phyloP scores from a whole-genome alignment of 2,329 filamentous ascomycete species.

The Talaromyces sp. region DNA sequence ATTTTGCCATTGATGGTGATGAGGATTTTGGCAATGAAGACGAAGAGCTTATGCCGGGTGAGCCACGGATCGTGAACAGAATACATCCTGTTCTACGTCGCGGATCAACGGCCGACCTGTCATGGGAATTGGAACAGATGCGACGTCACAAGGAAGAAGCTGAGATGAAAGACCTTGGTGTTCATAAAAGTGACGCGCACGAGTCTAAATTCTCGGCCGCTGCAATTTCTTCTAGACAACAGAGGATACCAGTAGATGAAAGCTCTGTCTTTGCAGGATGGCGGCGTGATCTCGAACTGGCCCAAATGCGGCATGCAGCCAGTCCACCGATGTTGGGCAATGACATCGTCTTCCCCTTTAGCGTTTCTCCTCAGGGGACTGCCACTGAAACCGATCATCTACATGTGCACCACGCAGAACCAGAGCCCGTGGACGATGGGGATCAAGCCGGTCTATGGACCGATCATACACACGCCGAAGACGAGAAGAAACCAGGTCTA shows the following conservation, averaged over 20 bases:
- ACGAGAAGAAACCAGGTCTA: constrained; percentile 37
- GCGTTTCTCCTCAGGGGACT: constrained; percentile 77
- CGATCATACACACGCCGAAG: constrained; percentile 59
- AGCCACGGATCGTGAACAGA: constrained; percentile 8
- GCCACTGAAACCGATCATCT: constrained; percentile 75
- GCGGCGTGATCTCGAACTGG: constrained; percentile 34
- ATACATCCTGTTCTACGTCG: constrained; percentile 35
- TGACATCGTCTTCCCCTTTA: constrained; percentile 76
- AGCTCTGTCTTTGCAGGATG: constrained; percentile 19
- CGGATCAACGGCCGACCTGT: constrained; percentile 46
- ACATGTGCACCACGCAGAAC: constrained; percentile 42
- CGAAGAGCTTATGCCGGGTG: constrained; percentile 22
- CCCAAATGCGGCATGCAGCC: constrained; percentile 57
- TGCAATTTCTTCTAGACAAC: constrained; percentile 27
- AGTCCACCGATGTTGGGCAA: constrained; percentile 83
- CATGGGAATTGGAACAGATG: constrained; percentile 79
- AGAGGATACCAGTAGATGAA: constrained; percentile 18
- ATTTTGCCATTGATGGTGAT: constrained; percentile 45
- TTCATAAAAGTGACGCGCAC: constrained; percentile 30
- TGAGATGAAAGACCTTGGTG: constrained; percentile 43
- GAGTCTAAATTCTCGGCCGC: constrained; percentile 33
- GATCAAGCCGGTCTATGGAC: constrained; percentile 68
- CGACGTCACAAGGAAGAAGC: constrained; percentile 69
- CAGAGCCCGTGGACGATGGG: constrained; percentile 49
- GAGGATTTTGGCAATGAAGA: constrained; percentile 35